A percentile compares a stretch with the other conserved stretches of the same genome.
Evolutionary conservation across 192 early-diverging fungal species (phyloP).

Genomic region (Pilaira anomala): DNA sequence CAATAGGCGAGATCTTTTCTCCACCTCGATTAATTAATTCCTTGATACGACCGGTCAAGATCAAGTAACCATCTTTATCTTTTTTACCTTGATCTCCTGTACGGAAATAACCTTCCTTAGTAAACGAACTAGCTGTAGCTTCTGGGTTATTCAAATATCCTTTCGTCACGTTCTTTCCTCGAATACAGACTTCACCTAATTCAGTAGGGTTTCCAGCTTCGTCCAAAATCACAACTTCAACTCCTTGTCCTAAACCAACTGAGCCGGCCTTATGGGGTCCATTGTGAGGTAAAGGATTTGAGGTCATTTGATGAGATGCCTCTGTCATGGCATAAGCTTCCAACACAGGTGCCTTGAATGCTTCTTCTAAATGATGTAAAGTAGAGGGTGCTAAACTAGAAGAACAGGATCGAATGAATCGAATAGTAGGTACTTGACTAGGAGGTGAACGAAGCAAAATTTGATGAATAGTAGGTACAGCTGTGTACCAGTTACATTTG

Average conservation of each 20-base stretch:
- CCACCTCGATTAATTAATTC: slow-evolving; percentile 90
- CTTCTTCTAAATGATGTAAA: slow-evolving; percentile 60
- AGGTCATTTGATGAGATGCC: slow-evolving; percentile 86
- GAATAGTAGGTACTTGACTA: slow-evolving; percentile 43
- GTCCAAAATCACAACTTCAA: slow-evolving; percentile 67
- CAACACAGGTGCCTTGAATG: slow-evolving; percentile 68
- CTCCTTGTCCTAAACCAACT: slow-evolving; percentile 74
- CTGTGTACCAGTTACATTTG: slow-evolving; percentile 67
- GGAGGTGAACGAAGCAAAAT: slow-evolving; percentile 60
- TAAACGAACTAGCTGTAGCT: slow-evolving; percentile 63
- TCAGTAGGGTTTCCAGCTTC: slow-evolving; percentile 50
- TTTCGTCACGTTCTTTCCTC: slow-evolving; percentile 76
- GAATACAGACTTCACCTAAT: slow-evolving; percentile 82
- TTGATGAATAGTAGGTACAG: slow-evolving; percentile 86
- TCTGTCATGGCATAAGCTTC: slow-evolving; percentile 89
- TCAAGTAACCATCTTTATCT: slow-evolving; percentile 74
- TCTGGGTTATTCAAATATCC: slow-evolving; percentile 72
- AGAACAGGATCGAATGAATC: slow-evolving; percentile 82
- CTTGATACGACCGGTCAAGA: slow-evolving; percentile 84
- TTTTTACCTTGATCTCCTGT: slow-evolving; percentile 83
- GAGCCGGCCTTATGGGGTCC: slow-evolving; percentile 70
- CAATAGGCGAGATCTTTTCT: slow-evolving; percentile 88
- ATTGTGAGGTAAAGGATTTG: slow-evolving; percentile 63
- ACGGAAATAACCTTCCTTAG: slow-evolving; percentile 69
- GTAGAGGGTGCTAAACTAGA: slow-evolving; percentile 69